Evolutionary conservation across 805 yeast species (phyloP).

Genomic region (Cyberlindnera maritima): DNA sequence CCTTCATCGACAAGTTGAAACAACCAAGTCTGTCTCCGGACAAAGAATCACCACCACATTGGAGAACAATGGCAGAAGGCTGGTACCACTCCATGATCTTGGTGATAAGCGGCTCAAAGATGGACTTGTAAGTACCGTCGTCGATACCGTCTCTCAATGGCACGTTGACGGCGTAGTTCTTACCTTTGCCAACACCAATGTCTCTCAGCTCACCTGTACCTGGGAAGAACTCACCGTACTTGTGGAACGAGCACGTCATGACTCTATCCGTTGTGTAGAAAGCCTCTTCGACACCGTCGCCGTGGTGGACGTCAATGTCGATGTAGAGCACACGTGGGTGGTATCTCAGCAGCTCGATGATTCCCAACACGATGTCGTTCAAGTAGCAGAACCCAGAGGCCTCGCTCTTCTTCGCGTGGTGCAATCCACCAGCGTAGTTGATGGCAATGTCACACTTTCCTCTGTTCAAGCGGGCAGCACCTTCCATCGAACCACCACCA

Average conservation of each 20-base stretch:
- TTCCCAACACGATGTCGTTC: constrained; percentile 86
- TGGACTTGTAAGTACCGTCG: constrained; percentile 72
- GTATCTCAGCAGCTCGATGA: constrained; percentile 71
- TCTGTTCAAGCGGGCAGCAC: constrained; percentile 75
- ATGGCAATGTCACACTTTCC: constrained; percentile 90
- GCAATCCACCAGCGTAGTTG: constrained; percentile 92
- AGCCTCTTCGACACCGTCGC: constrained; percentile 95
- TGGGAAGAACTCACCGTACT: constrained; percentile 90
- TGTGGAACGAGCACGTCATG: constrained; percentile 88
- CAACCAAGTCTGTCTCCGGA: constrained; percentile 96
- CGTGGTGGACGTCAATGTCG: constrained; percentile 91
- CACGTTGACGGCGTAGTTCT: constrained; percentile 79
- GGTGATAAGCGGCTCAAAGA: constrained; percentile 85
- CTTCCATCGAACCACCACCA: constrained; percentile 90
- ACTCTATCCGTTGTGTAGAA: constrained; percentile 89
- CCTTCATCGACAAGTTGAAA: constrained; percentile 87
- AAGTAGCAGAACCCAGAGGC: constrained; percentile 91
- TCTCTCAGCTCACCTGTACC: constrained; percentile 89
- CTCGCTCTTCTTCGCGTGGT: constrained; percentile 87
- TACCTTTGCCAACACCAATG: constrained; percentile 81
- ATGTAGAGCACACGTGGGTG: constrained; percentile 86
- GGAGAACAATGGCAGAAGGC: constrained; percentile 95
- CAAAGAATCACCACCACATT: constrained; percentile 97
- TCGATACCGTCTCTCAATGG: constrained; percentile 93
- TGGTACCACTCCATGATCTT: constrained; percentile 81